Percentiles rank a stretch among this genome's conserved stretches.
Evolutionary conservation across 345 rosid genomes (phyloP).

Genomic region (Microcos paniculata): DNA sequence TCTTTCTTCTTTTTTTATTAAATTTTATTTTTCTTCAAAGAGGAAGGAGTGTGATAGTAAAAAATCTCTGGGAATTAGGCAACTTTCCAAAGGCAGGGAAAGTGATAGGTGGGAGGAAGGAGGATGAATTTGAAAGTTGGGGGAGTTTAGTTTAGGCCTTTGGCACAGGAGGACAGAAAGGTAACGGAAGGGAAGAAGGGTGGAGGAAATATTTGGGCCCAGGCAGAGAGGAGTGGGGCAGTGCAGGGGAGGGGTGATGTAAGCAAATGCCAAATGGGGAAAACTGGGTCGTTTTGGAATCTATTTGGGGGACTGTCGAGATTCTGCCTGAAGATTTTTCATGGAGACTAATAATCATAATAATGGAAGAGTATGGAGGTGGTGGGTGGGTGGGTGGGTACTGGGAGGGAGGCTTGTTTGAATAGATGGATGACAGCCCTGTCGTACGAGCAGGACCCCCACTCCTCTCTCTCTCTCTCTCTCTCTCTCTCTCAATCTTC

Average conservation of each 20-base stretch:
- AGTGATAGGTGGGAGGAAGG: background rate
- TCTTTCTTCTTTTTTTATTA: background rate
- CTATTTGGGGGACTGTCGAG: constrained; percentile 41
- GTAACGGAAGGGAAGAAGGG: background rate
- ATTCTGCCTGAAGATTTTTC: constrained; percentile 48
- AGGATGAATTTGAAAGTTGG: background rate
- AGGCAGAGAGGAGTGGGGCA: background rate
- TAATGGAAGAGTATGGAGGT: constrained; percentile 20
- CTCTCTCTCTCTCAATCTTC: background rate
- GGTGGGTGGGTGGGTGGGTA: background rate
- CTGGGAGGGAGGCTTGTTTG: constrained; percentile 21
- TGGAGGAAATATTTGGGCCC: constrained; percentile 2
- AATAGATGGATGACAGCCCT: constrained; percentile 23
- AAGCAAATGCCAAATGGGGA: constrained; percentile 10
- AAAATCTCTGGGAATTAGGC: constrained; percentile 18
- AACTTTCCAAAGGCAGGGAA: constrained; percentile 18
- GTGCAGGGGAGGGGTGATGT: constrained; percentile 5
- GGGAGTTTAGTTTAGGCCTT: background rate
- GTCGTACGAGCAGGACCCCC: constrained; percentile 12
- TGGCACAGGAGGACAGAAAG: no score
- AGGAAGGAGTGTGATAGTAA: background rate
- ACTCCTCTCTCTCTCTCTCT: background rate
- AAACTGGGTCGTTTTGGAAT: constrained; percentile 15
- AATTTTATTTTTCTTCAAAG: background rate
- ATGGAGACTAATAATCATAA: constrained; percentile 10